Percentiles rank a stretch among this genome's conserved stretches.
These are phyloP conservation scores for barrel medic (Medicago truncatula) DNA, from an alignment of 306 rosid species.

Conservation along the genomic window DNA sequence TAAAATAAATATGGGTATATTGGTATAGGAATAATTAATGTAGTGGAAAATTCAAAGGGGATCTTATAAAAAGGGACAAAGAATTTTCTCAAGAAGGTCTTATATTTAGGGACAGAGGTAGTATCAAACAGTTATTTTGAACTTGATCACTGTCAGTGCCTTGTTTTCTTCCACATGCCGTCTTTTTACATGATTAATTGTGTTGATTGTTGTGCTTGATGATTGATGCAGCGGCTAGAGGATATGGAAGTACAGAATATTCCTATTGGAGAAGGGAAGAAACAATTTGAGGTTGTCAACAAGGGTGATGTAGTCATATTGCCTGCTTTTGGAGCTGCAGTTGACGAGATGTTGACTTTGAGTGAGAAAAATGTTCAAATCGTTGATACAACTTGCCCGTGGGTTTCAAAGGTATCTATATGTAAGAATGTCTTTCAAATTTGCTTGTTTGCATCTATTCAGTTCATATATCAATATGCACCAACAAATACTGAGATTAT, in stretches of 20 bases:
- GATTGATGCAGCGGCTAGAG: constrained; percentile 67
- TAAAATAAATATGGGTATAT: too few relatives aligned
- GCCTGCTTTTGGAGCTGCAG: constrained; percentile 99
- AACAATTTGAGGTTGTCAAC: constrained; percentile 79
- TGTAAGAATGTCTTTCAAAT: constrained; percentile 13
- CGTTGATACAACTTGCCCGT: constrained; percentile 97
- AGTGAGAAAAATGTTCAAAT: constrained; percentile 82
- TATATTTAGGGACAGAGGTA: too few relatives aligned
- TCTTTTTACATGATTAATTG: neutral
- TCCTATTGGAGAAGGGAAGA: constrained; percentile 70
- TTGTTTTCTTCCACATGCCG: constrained; percentile 1
- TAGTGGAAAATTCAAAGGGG: too few relatives aligned
- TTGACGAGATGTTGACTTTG: constrained; percentile 91
- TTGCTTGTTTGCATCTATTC: constrained; percentile 12
- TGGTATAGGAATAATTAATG: too few relatives aligned
- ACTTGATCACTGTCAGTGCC: constrained; percentile 1
- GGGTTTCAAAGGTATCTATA: constrained; percentile 89
- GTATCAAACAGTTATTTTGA: neutral
- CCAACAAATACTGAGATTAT: constrained; percentile 38
- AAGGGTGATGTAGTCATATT: constrained; percentile 91
- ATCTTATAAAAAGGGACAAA: too few relatives aligned
- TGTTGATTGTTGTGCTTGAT: constrained; percentile 15
- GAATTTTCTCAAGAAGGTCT: too few relatives aligned
- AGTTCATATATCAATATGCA: constrained; percentile 24
- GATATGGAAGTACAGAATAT: constrained; percentile 82